Evolutionary conservation across 2,329 filamentous ascomycete species (phyloP).

Genomic region (Helotiales sp.): DNA sequence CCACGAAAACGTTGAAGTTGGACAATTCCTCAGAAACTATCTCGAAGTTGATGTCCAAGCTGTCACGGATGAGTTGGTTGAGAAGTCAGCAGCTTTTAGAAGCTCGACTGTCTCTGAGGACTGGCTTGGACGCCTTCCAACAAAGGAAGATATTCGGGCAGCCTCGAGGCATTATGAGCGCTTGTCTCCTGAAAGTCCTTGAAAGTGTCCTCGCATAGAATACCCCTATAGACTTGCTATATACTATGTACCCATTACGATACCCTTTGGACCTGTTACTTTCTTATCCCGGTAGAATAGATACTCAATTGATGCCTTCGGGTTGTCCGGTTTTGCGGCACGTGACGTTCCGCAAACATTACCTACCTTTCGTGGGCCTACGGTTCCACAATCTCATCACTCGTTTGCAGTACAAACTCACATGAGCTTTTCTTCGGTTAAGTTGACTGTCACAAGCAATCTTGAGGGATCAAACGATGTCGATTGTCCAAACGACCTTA

Average conservation of each 20-base stretch:
- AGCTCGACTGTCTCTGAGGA: slow-evolving; percentile 4
- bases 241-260: background rate
- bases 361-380: background rate
- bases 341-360: background rate
- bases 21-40: slow-evolving; percentile 76
- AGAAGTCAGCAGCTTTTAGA: slow-evolving; percentile 23
- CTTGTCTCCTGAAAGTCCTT: slow-evolving; percentile 1
- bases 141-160: slow-evolving; percentile 21
- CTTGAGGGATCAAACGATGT: background rate
- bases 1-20: slow-evolving; percentile 92
- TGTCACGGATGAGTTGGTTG: slow-evolving; percentile 70
- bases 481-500: background rate
- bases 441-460: background rate
- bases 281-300: background rate
- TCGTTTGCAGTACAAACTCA: background rate
- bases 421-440: background rate
- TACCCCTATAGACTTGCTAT: background rate
- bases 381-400: background rate
- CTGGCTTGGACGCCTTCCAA: slow-evolving; percentile 30
- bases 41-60: slow-evolving; percentile 75
- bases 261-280: background rate
- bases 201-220: background rate
- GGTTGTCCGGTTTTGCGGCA: background rate
- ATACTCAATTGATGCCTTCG: background rate
- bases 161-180: slow-evolving; percentile 13